Evolutionary conservation across 768 basidiomycete species (phyloP).

Genomic region (Macrolepiota dolichaula): DNA sequence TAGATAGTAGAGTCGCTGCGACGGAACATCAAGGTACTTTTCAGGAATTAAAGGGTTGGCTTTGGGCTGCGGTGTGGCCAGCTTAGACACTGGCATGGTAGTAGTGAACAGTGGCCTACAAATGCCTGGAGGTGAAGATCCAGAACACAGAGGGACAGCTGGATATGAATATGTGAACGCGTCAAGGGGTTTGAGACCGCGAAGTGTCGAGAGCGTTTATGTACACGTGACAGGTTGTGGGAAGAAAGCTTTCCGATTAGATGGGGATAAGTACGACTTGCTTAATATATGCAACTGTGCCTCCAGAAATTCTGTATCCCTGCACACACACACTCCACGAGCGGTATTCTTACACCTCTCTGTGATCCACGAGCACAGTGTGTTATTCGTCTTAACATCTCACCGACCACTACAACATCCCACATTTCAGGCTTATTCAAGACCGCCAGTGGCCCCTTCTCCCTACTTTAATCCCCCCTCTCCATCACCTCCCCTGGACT

Average conservation of each 20-base stretch:
- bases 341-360: background rate
- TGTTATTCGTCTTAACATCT: background rate
- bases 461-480: slow-evolving; percentile 1
- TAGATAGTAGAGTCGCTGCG: slow-evolving; percentile 76
- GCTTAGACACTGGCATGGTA: slow-evolving; percentile 5
- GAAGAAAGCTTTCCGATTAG: background rate
- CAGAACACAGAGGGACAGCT: background rate
- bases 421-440: background rate
- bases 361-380: background rate
- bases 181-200: background rate
- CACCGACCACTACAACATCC: background rate
- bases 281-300: too few species aligned
- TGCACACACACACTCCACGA: background rate
- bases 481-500: slow-evolving; percentile 16
- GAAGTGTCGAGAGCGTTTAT: background rate
- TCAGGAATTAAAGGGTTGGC: slow-evolving; percentile 63
- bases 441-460: background rate
- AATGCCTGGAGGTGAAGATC: background rate
- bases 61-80: background rate
- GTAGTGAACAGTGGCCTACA: background rate
- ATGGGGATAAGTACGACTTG: background rate
- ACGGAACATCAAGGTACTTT: slow-evolving; percentile 68
- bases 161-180: background rate
- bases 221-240: background rate
- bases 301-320: too few species aligned